phyloP scores from a whole-genome alignment of 805 yeast genomes.

The Martiniozyma abietophila region DNA sequence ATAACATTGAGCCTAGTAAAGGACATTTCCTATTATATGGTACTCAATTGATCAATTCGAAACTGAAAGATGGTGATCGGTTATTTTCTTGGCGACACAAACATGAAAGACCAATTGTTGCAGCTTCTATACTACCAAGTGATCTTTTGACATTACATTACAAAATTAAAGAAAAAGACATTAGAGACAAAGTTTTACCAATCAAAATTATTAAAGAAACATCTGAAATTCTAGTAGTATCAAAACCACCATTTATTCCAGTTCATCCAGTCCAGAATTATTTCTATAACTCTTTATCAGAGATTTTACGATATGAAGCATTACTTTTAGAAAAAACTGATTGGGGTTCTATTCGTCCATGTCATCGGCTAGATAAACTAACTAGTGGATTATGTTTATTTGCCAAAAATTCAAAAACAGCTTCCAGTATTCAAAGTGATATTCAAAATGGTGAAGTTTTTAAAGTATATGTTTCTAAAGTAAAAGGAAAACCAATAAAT shows the following conservation, averaged over 20 bases:
- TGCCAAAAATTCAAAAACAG: slow-evolving; percentile 30
- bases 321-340: background rate
- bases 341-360: slow-evolving; percentile 22
- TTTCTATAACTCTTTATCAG: slow-evolving; percentile 36
- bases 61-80: slow-evolving; percentile 22
- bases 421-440: slow-evolving; percentile 25
- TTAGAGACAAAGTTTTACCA: background rate
- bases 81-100: slow-evolving; percentile 20
- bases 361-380: slow-evolving; percentile 44
- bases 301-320: slow-evolving; percentile 31
- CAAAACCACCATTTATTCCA: slow-evolving; percentile 46
- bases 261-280: slow-evolving; percentile 45
- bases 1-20: background rate
- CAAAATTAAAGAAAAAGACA: slow-evolving; percentile 7
- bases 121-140: slow-evolving; percentile 6
- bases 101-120: slow-evolving; percentile 23
- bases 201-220: slow-evolving; percentile 15
- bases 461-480: slow-evolving; percentile 41
- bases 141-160: background rate
- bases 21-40: slow-evolving; percentile 22
- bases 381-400: slow-evolving; percentile 45
- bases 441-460: slow-evolving; percentile 25
- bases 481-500: too few relatives aligned
- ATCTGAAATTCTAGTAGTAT: slow-evolving; percentile 31
- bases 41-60: slow-evolving; percentile 16